A percentile compares a stretch with the other conserved stretches of the same genome.
phyloP scores from a whole-genome alignment of 2,329 filamentous ascomycete genomes.

The Chaetothyriales sp. region DNA sequence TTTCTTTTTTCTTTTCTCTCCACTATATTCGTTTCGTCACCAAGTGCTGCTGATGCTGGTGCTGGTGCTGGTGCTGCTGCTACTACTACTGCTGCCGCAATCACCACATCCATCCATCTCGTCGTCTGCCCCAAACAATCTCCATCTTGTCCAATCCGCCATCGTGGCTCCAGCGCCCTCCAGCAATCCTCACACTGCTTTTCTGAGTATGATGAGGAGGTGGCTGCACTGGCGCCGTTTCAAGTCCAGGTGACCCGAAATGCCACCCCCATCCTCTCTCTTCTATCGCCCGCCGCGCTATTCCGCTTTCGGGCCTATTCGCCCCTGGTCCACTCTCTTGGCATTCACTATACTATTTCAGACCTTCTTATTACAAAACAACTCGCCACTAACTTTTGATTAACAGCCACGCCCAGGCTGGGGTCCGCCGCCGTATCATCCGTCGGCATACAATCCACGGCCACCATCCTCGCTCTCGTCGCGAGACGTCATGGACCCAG shows the following conservation, averaged over 20 bases:
- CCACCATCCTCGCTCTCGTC: slow-evolving; percentile 1
- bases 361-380: no score
- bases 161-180: background rate
- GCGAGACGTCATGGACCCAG: slow-evolving; percentile 13
- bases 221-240: background rate
- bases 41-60: background rate
- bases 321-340: background rate
- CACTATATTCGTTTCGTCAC: no score
- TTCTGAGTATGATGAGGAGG: background rate
- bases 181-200: background rate
- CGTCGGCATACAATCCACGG: background rate
- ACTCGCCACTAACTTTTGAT: background rate
- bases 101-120: background rate
- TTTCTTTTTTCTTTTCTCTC: background rate
- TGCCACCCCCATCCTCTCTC: background rate
- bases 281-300: background rate
- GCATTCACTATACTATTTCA: background rate
- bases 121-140: background rate
- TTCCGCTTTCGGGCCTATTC: background rate
- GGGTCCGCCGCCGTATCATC: background rate
- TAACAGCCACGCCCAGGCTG: background rate
- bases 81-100: no score
- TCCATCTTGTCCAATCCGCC: background rate
- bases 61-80: no score
- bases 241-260: background rate